phyloP scores from a whole-genome alignment of 2,329 filamentous ascomycete species.

The Arthrobotrys iridis region DNA sequence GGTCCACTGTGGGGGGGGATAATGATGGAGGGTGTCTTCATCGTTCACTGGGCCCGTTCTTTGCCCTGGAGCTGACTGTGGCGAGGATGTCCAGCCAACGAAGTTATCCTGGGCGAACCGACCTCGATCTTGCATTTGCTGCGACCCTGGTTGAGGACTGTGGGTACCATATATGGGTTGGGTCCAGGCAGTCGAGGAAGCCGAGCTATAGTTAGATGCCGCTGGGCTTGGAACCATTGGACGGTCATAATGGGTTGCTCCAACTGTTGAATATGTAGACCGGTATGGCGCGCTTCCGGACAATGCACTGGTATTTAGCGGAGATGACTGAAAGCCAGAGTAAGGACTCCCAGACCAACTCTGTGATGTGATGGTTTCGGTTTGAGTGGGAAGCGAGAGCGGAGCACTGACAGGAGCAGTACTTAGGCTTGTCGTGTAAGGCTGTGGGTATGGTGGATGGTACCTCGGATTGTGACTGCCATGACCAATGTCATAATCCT shows the following conservation, averaged over 20 bases:
- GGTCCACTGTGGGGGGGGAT: conserved; percentile 40
- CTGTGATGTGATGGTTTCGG: conserved; percentile 46
- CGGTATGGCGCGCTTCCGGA: conserved; percentile 50
- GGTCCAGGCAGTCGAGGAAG: conserved; percentile 46
- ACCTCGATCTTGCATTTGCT: conserved; percentile 43
- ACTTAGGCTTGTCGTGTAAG: conserved; percentile 45
- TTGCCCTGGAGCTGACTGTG: conserved; percentile 25
- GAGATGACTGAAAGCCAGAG: conserved; percentile 40
- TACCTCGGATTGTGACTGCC: conserved; percentile 37
- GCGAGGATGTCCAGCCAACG: conserved; percentile 48
- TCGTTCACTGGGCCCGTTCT: conserved; percentile 43
- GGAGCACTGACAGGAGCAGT: conserved; percentile 44
- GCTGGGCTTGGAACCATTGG: conserved; percentile 50
- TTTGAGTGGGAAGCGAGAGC: conserved; percentile 36
- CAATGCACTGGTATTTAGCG: conserved; percentile 38
- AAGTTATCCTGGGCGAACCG: conserved; percentile 48
- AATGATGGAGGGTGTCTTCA: conserved; percentile 47
- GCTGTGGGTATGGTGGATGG: conserved; percentile 30
- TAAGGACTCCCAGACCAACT: conserved; percentile 52
- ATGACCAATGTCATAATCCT: conserved; percentile 47
- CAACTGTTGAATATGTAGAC: conserved; percentile 44
- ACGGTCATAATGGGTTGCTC: conserved; percentile 43
- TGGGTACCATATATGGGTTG: conserved; percentile 49
- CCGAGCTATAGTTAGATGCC: conserved; percentile 47
- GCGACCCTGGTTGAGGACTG: conserved; percentile 43